Evolutionary conservation across 768 basidiomycete species (phyloP).

Genomic region (Exsudoporus frostii): DNA sequence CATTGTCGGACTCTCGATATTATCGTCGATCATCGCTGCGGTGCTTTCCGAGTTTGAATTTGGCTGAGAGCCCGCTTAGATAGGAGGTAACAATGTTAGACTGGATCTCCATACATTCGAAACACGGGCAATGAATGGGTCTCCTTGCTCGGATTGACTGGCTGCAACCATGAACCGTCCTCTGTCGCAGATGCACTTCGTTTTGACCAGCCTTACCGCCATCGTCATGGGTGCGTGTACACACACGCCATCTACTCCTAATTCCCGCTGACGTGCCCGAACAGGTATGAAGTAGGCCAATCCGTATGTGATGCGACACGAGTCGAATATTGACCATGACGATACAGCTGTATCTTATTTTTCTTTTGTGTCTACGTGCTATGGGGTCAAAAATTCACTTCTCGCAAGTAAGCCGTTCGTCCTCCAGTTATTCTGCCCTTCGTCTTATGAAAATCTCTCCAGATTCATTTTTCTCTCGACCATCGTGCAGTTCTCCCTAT

Average conservation of each 20-base stretch:
- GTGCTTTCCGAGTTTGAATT: too few relatives aligned
- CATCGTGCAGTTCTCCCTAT: constrained; percentile 17
- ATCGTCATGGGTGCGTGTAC: constrained; percentile 14
- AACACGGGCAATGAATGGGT: not conserved
- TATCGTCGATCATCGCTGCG: too few relatives aligned
- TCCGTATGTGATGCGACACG: not conserved
- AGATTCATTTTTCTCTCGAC: constrained; percentile 14
- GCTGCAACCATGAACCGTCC: not conserved
- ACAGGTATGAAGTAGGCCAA: constrained; percentile 18
- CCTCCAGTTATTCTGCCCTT: not conserved
- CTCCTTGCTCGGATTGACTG: not conserved
- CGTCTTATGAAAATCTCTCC: not conserved
- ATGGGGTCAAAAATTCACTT: constrained; percentile 5
- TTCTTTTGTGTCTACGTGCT: constrained; percentile 19
- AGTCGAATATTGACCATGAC: not conserved
- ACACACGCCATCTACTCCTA: not conserved
- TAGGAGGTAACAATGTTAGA: not conserved
- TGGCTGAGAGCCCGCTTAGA: not conserved
- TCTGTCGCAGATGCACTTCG: constrained; percentile 6
- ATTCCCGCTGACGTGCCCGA: not conserved
- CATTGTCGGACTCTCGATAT: too few relatives aligned
- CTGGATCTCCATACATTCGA: not conserved
- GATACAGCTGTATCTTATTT: constrained; percentile 14
- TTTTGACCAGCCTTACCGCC: constrained; percentile 5
- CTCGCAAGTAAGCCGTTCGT: not conserved